These are phyloP conservation scores for Trypanosoma avium DNA, from an alignment of 208 protist species.

Conservation along the genomic window DNA sequence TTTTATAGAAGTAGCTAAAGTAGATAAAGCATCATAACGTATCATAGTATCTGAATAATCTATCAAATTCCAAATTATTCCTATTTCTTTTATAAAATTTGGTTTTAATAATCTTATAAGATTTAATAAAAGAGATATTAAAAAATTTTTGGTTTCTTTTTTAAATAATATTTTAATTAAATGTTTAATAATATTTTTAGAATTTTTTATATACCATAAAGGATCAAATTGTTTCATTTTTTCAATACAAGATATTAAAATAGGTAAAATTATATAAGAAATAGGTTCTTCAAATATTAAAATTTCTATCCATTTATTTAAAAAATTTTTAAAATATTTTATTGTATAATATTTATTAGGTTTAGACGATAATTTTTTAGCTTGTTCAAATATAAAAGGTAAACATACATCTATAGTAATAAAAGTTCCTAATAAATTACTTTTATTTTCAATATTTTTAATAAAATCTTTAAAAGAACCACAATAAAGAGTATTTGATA, in stretches of 20 bases:
- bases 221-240: constrained; percentile 18
- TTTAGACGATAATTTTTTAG: constrained; percentile 4
- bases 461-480: neutral
- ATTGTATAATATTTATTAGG: constrained; percentile 2
- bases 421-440: constrained; percentile 3
- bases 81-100: neutral
- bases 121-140: constrained; percentile 12
- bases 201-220: constrained; percentile 5
- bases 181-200: too few species aligned
- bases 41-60: constrained; percentile 14
- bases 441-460: neutral
- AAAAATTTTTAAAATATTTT: neutral
- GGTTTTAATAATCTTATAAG: constrained; percentile 8
- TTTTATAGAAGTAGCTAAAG: neutral
- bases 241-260: constrained; percentile 10
- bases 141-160: neutral
- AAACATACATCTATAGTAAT: constrained; percentile 13
- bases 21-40: constrained; percentile 4
- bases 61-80: neutral
- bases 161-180: constrained; percentile 1
- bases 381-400: neutral
- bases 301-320: neutral
- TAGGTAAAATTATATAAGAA: constrained; percentile 1
- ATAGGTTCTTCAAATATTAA: constrained; percentile 3
- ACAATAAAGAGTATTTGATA: constrained; percentile 8